Conservation (phyloP, 805 yeast species). For the Blastobotrys attinorum region DNA sequence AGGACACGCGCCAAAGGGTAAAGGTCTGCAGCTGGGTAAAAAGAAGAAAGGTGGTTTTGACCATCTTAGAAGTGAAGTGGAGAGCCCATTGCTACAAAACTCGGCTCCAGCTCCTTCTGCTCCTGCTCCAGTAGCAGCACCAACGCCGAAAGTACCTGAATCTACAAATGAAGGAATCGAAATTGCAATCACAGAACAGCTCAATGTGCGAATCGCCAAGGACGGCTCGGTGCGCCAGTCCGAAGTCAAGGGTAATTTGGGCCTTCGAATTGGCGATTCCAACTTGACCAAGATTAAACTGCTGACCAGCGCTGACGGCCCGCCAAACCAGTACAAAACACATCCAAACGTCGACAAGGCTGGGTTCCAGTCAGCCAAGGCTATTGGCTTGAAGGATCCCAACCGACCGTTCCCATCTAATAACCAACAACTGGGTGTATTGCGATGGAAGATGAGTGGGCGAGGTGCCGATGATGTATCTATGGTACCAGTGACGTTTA, state of each 20-base stretch:
- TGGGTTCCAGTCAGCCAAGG: slow-evolving; percentile 47
- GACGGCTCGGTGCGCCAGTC: slow-evolving; percentile 58
- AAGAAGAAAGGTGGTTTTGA: slow-evolving; percentile 21
- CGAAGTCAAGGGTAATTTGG: slow-evolving; percentile 86
- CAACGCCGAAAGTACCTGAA: slow-evolving; percentile 14
- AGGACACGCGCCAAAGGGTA: slow-evolving; percentile 42
- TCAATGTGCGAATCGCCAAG: slow-evolving; percentile 69
- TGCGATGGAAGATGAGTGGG: slow-evolving; percentile 82
- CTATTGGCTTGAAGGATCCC: slow-evolving; percentile 70
- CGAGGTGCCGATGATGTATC: slow-evolving; percentile 50
- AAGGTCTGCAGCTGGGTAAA: slow-evolving; percentile 75
- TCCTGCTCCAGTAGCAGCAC: slow-evolving; percentile 33
- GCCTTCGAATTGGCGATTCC: slow-evolving; percentile 76
- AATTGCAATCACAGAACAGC: slow-evolving; percentile 66
- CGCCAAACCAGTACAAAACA: slow-evolving; percentile 70
- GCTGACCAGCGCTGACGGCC: slow-evolving; percentile 43
- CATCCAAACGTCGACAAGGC: slow-evolving; percentile 92
- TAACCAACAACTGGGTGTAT: slow-evolving; percentile 82
- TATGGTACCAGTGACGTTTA: slow-evolving; percentile 60
- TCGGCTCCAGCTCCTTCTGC: slow-evolving; percentile 28
- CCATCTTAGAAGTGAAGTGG: slow-evolving; percentile 19
- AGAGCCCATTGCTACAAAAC: slow-evolving; percentile 18
- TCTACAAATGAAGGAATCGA: slow-evolving; percentile 67
- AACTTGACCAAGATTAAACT: slow-evolving; percentile 61
- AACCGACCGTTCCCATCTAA: slow-evolving; percentile 82